Conservation (phyloP, 495 filamentous ascomycete species). For the Penicillium soppii region DNA sequence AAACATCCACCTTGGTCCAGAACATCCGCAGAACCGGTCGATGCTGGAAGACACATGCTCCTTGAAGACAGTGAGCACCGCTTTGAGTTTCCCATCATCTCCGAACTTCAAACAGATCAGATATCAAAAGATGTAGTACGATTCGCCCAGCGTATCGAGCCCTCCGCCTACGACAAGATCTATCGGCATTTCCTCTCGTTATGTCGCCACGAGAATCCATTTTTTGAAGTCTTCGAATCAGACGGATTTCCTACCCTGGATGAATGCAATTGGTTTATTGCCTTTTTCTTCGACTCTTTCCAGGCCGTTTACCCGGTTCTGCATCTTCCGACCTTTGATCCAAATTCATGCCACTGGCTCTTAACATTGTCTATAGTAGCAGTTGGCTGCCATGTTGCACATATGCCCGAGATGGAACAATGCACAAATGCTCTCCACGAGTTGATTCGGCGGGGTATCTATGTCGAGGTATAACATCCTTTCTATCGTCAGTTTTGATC, state of each 20-base stretch:
- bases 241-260: constrained; percentile 34
- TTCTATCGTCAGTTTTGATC: background rate
- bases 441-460: constrained; percentile 41
- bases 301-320: constrained; percentile 46
- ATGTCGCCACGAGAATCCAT: constrained; percentile 34
- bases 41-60: constrained; percentile 8
- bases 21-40: constrained; percentile 13
- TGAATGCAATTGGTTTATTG: constrained; percentile 31
- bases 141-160: constrained; percentile 23
- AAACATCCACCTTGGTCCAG: constrained; percentile 24
- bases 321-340: constrained; percentile 41
- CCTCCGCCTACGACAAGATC: constrained; percentile 34
- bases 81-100: constrained; percentile 27
- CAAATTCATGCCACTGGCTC: constrained; percentile 43
- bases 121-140: constrained; percentile 12
- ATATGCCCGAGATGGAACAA: constrained; percentile 23
- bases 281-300: constrained; percentile 40
- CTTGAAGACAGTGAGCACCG: constrained; percentile 7
- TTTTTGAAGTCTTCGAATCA: constrained; percentile 38
- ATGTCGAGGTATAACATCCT: constrained; percentile 30
- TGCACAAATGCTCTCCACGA: constrained; percentile 41
- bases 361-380: constrained; percentile 42
- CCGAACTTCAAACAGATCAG: constrained; percentile 13
- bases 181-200: constrained; percentile 33
- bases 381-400: constrained; percentile 43